Evolutionary conservation across 2,329 filamentous ascomycete species (phyloP).

Genomic region (Colletotrichum ledebouriae): DNA sequence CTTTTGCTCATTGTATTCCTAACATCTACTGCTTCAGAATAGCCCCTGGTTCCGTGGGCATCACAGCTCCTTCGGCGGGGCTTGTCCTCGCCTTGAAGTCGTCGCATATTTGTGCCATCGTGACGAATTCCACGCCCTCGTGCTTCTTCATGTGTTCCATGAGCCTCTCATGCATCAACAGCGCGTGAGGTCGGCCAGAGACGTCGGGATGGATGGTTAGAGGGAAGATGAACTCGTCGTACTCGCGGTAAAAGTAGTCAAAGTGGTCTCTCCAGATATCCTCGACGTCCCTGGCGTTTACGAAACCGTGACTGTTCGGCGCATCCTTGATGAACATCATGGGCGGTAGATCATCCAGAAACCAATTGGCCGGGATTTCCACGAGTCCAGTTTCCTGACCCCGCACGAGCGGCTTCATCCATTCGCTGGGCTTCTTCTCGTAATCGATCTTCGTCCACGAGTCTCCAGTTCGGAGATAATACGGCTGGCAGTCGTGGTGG

Average conservation of each 20-base stretch:
- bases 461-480: slow-evolving; percentile 74
- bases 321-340: slow-evolving; percentile 81
- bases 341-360: slow-evolving; percentile 74
- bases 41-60: slow-evolving; percentile 69
- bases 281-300: slow-evolving; percentile 70
- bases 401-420: slow-evolving; percentile 75
- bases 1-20: no score
- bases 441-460: slow-evolving; percentile 79
- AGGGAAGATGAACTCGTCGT: slow-evolving; percentile 82
- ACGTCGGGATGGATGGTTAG: slow-evolving; percentile 84
- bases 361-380: slow-evolving; percentile 76
- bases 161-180: slow-evolving; percentile 79
- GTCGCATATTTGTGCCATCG: slow-evolving; percentile 79
- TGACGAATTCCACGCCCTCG: slow-evolving; percentile 74
- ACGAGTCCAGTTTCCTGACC: slow-evolving; percentile 73
- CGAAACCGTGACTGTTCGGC: slow-evolving; percentile 74
- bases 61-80: slow-evolving; percentile 68
- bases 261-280: slow-evolving; percentile 77
- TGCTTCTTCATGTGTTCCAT: slow-evolving; percentile 78
- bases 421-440: slow-evolving; percentile 69
- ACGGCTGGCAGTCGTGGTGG: slow-evolving; percentile 74
- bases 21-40: slow-evolving; percentile 59
- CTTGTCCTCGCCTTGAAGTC: slow-evolving; percentile 78
- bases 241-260: slow-evolving; percentile 81
- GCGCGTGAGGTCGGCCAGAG: slow-evolving; percentile 77